phyloP scores from a whole-genome alignment of 768 basidiomycete genomes.

The Rhodotorula babjevae region DNA sequence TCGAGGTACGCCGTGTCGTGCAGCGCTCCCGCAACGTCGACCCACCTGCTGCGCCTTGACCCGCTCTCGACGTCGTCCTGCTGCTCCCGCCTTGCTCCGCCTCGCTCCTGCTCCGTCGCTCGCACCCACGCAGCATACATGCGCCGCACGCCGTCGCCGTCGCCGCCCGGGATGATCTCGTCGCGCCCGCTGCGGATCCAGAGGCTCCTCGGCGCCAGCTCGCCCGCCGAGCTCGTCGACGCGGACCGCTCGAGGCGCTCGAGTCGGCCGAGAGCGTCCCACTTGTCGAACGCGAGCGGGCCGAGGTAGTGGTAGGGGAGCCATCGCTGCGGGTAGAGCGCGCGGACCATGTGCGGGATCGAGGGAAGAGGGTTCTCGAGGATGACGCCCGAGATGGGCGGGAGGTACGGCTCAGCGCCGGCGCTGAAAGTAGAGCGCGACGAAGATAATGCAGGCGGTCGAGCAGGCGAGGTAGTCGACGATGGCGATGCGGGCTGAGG shows the following conservation, averaged over 20 bases:
- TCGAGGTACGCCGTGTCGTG: conserved; percentile 51
- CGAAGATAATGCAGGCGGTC: too few species aligned
- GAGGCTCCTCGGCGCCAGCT: conserved; percentile 44
- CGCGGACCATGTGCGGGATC: conserved; percentile 53
- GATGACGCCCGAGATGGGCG: conserved; percentile 48
- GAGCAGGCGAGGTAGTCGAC: too few species aligned
- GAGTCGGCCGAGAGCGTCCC: conserved; percentile 52
- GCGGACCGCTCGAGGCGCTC: background rate
- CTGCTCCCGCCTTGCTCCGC: background rate
- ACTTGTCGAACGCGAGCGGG: conserved; percentile 52
- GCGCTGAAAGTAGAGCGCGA: too few species aligned
- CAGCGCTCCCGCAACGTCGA: conserved; percentile 47
- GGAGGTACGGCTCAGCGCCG: too few species aligned
- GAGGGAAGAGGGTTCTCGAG: conserved; percentile 57
- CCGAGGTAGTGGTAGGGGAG: conserved; percentile 55
- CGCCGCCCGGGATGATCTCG: conserved; percentile 53
- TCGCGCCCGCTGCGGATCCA: conserved; percentile 52
- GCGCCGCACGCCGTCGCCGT: conserved; percentile 7
- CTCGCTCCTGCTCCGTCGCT: background rate
- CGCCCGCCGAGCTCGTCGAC: conserved; percentile 21
- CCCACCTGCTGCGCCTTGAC: conserved; percentile 13
- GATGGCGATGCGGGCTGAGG: too few species aligned
- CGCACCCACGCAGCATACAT: conserved; percentile 22
- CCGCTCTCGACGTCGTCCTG: background rate
- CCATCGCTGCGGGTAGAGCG: conserved; percentile 54